Conservation (phyloP, 2,329 filamentous ascomycete species). For the Botryotinia globosa region DNA sequence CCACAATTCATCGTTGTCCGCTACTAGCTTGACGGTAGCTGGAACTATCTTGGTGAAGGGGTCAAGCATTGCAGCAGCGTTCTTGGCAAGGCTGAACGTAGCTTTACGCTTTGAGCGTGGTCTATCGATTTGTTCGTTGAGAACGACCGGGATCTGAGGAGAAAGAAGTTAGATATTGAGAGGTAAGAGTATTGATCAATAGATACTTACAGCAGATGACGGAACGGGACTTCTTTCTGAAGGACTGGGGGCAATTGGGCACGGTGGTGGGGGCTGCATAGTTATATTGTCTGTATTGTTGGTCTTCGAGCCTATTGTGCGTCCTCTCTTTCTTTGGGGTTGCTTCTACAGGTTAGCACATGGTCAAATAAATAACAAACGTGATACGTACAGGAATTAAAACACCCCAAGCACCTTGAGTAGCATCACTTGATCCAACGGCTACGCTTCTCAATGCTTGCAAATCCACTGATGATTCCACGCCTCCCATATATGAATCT, state of each 20-base stretch:
- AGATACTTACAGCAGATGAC: background rate
- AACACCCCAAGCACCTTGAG: background rate
- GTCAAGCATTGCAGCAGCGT: background rate
- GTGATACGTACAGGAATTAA: background rate
- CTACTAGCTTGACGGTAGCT: background rate
- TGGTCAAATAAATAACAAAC: background rate
- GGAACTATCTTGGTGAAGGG: conserved; percentile 6
- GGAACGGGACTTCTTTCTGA: too few species aligned
- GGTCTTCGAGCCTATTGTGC: background rate
- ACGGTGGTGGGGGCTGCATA: background rate
- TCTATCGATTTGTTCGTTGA: background rate
- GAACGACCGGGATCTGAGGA: background rate
- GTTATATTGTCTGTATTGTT: background rate
- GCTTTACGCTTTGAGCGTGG: background rate
- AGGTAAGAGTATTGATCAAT: too few species aligned
- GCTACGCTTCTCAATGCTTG: background rate
- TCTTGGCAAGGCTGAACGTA: background rate
- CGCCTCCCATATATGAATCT: background rate
- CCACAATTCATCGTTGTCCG: conserved; percentile 1
- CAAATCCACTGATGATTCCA: background rate
- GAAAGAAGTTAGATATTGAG: background rate
- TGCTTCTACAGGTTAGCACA: background rate
- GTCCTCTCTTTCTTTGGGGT: background rate
- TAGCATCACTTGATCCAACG: background rate
- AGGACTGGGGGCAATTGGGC: background rate